Conservation (phyloP, 495 filamentous ascomycete genomes). For the Hamigera avellanea region DNA sequence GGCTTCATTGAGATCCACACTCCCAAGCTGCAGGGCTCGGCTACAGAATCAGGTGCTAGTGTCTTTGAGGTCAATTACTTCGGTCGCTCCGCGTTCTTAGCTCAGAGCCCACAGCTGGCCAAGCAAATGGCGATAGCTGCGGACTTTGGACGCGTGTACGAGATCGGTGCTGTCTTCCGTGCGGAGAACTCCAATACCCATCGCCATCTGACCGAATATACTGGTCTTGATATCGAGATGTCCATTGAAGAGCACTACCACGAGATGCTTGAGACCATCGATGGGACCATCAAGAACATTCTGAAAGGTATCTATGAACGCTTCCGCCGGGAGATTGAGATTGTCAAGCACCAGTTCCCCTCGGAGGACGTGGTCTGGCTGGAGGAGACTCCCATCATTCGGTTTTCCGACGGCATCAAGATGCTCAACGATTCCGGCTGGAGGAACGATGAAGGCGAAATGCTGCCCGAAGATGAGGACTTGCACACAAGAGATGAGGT, state of each 20-base stretch:
- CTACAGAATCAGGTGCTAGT: conserved; percentile 84
- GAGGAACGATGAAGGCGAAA: conserved; percentile 62
- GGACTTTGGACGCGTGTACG: conserved; percentile 78
- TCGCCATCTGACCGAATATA: conserved; percentile 92
- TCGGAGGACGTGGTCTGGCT: conserved; percentile 67
- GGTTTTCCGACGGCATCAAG: conserved; percentile 66
- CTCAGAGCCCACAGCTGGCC: conserved; percentile 86
- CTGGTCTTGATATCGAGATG: conserved; percentile 93
- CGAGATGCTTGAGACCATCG: conserved; percentile 67
- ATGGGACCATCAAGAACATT: conserved; percentile 71
- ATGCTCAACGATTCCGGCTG: conserved; percentile 76
- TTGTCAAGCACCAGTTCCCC: conserved; percentile 53
- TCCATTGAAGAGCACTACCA: conserved; percentile 82
- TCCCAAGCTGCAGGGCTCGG: conserved; percentile 76
- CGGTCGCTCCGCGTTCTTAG: conserved; percentile 66
- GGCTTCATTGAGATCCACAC: conserved; percentile 85
- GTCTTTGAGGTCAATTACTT: conserved; percentile 88
- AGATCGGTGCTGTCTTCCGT: conserved; percentile 81
- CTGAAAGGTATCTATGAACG: conserved; percentile 58
- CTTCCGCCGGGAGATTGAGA: conserved; percentile 56
- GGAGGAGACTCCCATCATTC: conserved; percentile 69
- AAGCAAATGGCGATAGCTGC: conserved; percentile 92
- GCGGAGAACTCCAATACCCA: conserved; percentile 94
- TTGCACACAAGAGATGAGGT: conserved; percentile 78
- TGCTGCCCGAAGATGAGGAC: conserved; percentile 59